phyloP scores from a whole-genome alignment of 306 rosid genomes.

The Prunus padus region DNA sequence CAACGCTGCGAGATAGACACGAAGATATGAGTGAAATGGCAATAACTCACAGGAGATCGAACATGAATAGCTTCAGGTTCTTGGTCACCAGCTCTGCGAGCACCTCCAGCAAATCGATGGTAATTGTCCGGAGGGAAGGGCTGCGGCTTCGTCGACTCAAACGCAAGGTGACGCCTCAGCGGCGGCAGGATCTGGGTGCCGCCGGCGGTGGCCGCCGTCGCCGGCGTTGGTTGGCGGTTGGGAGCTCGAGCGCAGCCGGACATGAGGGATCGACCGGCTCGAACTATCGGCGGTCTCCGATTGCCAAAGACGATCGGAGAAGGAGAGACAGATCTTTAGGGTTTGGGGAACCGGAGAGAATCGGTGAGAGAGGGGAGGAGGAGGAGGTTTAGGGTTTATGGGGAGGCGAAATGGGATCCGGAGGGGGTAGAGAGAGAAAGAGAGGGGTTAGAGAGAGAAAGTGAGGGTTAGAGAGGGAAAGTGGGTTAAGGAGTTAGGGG shows the following conservation, averaged over 20 bases:
- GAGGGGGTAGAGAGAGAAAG: constrained; percentile 27
- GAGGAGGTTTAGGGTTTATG: constrained; percentile 27
- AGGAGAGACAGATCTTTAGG: constrained; percentile 15
- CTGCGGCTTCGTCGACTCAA: constrained; percentile 74
- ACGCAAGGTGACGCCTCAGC: constrained; percentile 66
- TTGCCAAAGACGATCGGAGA: constrained; percentile 6
- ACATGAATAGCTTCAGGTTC: constrained; percentile 66
- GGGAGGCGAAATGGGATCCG: constrained; percentile 34
- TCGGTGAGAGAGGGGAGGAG: background rate
- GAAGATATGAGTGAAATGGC: background rate
- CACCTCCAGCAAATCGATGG: constrained; percentile 54
- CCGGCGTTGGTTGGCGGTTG: constrained; percentile 42
- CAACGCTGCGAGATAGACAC: background rate
- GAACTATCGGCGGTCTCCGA: constrained; percentile 1
- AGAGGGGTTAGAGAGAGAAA: constrained; percentile 22
- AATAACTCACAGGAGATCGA: constrained; percentile 71
- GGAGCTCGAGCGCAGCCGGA: constrained; percentile 66
- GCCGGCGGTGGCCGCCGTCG: constrained; percentile 15
- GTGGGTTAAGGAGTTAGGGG: constrained; percentile 24
- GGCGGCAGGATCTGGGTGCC: constrained; percentile 56
- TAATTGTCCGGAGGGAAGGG: constrained; percentile 69
- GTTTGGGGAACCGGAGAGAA: constrained; percentile 23
- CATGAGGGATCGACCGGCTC: constrained; percentile 38
- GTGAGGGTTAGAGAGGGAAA: constrained; percentile 16
- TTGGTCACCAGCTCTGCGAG: constrained; percentile 45